phyloP scores from a whole-genome alignment of 2,329 filamentous ascomycete genomes.

The Alternaria sp. region DNA sequence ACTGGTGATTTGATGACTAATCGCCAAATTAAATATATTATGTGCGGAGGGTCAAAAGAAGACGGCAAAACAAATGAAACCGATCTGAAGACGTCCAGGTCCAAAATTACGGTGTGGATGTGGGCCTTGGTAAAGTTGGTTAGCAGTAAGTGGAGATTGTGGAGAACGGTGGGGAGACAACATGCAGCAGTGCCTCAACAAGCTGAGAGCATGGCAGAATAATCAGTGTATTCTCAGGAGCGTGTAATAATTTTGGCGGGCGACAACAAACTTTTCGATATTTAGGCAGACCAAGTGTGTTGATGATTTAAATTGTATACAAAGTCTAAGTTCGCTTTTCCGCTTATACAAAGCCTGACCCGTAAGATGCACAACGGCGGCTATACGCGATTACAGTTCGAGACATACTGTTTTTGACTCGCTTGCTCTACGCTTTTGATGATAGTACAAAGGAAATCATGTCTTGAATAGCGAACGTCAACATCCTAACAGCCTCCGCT shows the following conservation, averaged over 20 bases:
- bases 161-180: background rate
- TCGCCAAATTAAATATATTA: background rate
- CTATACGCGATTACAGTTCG: slow-evolving; percentile 15
- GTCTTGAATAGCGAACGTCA: background rate
- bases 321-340: slow-evolving; percentile 7
- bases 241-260: too few relatives aligned
- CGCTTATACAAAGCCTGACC: slow-evolving; percentile 34
- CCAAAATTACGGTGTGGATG: background rate
- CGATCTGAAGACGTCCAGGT: background rate
- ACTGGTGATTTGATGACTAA: background rate
- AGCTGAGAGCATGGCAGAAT: background rate
- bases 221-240: background rate
- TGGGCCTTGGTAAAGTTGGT: background rate
- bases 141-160: slow-evolving; percentile 3
- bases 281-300: background rate
- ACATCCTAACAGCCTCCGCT: background rate
- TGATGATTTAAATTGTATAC: background rate
- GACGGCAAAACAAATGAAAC: too few relatives aligned
- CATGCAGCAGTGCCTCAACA: background rate
- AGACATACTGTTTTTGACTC: background rate
- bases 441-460: slow-evolving; percentile 28
- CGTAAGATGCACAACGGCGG: slow-evolving; percentile 23
- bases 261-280: background rate
- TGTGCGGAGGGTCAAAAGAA: fast-evolving
- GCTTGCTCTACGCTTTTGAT: slow-evolving; percentile 25